Conservation (phyloP, 768 basidiomycete genomes). For the Mycena sanguinolenta region DNA sequence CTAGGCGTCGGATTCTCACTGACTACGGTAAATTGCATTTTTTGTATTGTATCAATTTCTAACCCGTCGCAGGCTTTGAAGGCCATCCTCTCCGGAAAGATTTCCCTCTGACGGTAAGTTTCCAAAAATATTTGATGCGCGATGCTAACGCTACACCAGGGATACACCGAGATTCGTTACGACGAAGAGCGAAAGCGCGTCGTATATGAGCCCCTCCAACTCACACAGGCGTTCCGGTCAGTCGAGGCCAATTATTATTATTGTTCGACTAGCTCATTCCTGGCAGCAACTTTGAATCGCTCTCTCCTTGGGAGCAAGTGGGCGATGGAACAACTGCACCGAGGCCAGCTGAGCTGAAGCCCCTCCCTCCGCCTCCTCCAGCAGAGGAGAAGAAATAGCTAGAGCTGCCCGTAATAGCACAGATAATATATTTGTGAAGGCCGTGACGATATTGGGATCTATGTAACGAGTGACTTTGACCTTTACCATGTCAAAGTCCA, state of each 20-base stretch:
- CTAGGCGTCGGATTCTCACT: conserved; percentile 94
- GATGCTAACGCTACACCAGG: conserved; percentile 60
- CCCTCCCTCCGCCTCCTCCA: conserved; percentile 75
- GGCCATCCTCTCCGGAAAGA: conserved; percentile 98
- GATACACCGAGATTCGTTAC: conserved; percentile 98
- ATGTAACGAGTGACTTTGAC: not conserved
- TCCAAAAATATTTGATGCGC: not conserved
- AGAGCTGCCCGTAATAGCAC: too few species aligned
- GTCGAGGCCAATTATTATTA: conserved; percentile 36
- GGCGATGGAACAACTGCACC: conserved; percentile 69
- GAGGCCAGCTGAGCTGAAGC: conserved; percentile 81
- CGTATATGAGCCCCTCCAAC: conserved; percentile 96
- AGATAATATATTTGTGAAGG: too few species aligned
- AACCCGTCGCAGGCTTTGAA: conserved; percentile 78
- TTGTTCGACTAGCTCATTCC: conserved; percentile 8
- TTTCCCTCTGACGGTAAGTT: conserved; percentile 92
- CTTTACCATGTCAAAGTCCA: conserved; percentile 63
- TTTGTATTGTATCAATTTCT: conserved; percentile 12
- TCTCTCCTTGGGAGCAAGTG: conserved; percentile 96
- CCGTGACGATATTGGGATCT: too few species aligned
- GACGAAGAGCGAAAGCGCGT: conserved; percentile 98
- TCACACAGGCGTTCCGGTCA: conserved; percentile 98
- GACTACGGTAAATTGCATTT: conserved; percentile 82
- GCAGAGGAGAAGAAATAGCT: conserved; percentile 84
- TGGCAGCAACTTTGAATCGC: conserved; percentile 90